Evolutionary conservation across 2,329 filamentous ascomycete species (phyloP), one percentile per base, ranked within the genome.

Genomic region (Claviceps sp.): DNA sequence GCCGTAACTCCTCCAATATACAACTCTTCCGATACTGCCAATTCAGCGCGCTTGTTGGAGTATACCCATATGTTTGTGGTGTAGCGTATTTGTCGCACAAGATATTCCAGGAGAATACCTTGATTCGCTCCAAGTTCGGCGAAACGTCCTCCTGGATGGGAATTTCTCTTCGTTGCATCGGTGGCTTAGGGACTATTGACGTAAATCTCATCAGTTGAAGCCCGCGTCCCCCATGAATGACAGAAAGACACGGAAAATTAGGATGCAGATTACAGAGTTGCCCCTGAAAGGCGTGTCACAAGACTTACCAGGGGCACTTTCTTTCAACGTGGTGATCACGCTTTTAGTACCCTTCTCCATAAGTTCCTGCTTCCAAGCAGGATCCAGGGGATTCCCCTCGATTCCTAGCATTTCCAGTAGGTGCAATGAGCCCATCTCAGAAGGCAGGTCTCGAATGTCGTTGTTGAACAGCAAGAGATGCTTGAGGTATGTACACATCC

Each of bases 71-170:
- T 55, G 87, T 81, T 51, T 82, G 77, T 51, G 82, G 76, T 0
- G 90, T 96, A 4, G 90, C 90, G 60, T 93, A 95, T 62, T 89
- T 88, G 68, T 96, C 89, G 68, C 91, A 96, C 11, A 98, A 78
- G 46, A 91, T 95, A 66, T 98, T 98, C 82, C 93, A 96, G 22
- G 88, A 94, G 55, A 97, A 76, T 8, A 95, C 83, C 52, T 86
- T 88, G 64, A 97, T 81, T 50, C 81, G 84, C 62, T 96, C 80
- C 55, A 80, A 67, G 50, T 64, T 73, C 1, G 75, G 60, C 66
- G 71, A 75, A 51, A 75, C 73, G 56, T 85, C 83, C 66, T 82
- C 80, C 59, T 81, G 84, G 23, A 97, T 78, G n/a, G 86, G 77
- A 54, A 96, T 80, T 69, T 83, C 84, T 60, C 86, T 82, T 60